Evolutionary conservation across 2,329 filamentous ascomycete species (phyloP).

Genomic region (Eutypa lata): DNA sequence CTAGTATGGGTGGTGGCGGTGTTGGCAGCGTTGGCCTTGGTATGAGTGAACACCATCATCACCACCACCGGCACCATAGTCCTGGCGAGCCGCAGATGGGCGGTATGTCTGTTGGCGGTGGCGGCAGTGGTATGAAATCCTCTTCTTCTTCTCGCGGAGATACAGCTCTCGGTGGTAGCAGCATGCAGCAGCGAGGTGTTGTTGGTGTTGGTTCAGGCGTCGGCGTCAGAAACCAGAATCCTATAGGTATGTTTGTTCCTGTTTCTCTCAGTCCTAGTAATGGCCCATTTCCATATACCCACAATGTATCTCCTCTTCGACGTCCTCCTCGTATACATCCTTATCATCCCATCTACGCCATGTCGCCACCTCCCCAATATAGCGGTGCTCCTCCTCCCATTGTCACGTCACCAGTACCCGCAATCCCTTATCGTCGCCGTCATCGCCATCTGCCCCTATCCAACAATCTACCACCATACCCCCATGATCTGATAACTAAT

Average conservation of each 20-base stretch:
- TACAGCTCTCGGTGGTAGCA: not conserved
- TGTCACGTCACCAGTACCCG: not conserved
- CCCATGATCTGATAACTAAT: slow-evolving; percentile 1
- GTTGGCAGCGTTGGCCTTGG: slow-evolving; percentile 1
- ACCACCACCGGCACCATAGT: too few relatives aligned
- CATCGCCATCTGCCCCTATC: too few relatives aligned
- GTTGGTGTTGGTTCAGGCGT: too few relatives aligned
- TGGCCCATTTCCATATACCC: not conserved
- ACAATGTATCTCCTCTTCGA: too few relatives aligned
- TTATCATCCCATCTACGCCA: not conserved
- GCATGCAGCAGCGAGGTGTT: too few relatives aligned
- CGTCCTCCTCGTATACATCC: too few relatives aligned
- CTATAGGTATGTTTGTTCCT: not conserved
- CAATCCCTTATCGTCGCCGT: too few relatives aligned
- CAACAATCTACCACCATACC: not conserved
- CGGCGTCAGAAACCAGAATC: not conserved
- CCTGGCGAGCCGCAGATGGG: not conserved
- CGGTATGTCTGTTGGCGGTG: not conserved
- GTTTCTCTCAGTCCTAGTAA: too few relatives aligned
- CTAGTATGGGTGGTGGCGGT: not conserved
- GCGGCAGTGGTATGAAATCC: not conserved
- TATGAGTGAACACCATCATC: not conserved
- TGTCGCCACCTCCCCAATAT: not conserved
- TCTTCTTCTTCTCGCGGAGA: not conserved
- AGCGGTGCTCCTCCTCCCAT: not conserved